Evolutionary conservation across 176 grass and related monocot genomes (phyloP).

Genomic region (Saccharum spontaneum): DNA sequence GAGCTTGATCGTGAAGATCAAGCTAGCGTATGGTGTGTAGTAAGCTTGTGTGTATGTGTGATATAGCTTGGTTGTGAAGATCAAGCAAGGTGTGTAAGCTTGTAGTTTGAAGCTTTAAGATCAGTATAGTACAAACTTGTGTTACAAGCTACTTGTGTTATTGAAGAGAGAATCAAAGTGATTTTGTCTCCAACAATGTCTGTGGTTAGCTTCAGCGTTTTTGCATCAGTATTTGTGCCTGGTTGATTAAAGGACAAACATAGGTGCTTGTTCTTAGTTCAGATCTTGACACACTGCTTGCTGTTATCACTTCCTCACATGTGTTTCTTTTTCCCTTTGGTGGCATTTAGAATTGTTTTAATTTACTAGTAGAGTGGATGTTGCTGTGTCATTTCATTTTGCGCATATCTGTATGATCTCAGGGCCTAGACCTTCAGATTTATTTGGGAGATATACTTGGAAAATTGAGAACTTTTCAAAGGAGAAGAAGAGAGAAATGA

Average conservation of each 20-base stretch:
- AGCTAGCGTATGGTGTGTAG: no score
- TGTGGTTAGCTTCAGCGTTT: no score
- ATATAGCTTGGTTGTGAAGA: neutral
- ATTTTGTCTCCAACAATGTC: no score
- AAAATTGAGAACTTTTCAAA: conserved; percentile 90
- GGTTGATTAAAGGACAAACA: conserved; percentile 29
- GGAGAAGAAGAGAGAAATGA: conserved; percentile 93
- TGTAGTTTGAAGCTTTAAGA: neutral
- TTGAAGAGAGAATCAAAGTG: no score
- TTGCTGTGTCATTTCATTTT: conserved; percentile 21
- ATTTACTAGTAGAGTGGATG: conserved; percentile 17
- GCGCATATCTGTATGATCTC: conserved; percentile 36
- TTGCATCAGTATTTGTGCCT: conserved; percentile 14
- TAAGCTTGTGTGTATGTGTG: no score
- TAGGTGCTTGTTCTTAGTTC: conserved; percentile 9
- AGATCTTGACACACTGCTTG: conserved; percentile 5
- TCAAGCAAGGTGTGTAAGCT: neutral
- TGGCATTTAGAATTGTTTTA: neutral
- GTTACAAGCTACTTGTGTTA: no score
- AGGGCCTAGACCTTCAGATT: conserved; percentile 76
- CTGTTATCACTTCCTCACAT: neutral
- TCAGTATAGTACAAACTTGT: no score
- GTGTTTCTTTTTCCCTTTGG: neutral
- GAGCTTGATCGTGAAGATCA: neutral
- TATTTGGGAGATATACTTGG: conserved; percentile 84